Evolutionary conservation across 108 stramenopile species (phyloP).

Genomic region (Cyclotella cryptica): DNA sequence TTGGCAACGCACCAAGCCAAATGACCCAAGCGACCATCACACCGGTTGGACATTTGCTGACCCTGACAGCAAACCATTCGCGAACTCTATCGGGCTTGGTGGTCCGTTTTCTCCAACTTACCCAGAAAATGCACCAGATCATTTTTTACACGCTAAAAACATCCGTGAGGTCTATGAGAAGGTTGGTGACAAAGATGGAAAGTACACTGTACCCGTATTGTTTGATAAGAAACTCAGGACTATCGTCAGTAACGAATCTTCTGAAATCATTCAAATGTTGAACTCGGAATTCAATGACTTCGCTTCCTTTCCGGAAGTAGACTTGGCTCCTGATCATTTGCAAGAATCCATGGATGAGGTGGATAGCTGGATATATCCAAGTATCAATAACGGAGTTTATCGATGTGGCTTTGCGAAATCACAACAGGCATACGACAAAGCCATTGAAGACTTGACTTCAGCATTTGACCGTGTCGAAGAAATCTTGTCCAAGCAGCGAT

Average conservation of each 20-base stretch:
- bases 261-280: slow-evolving; percentile 97
- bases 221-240: slow-evolving; percentile 94
- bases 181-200: slow-evolving; percentile 78
- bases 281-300: slow-evolving; percentile 91
- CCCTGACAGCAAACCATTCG: slow-evolving; percentile 61
- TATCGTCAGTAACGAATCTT: slow-evolving; percentile 98
- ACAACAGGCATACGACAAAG: slow-evolving; percentile 92
- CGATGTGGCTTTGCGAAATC: slow-evolving; percentile 95
- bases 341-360: slow-evolving; percentile 81
- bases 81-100: slow-evolving; percentile 74
- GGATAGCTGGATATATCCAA: slow-evolving; percentile 91
- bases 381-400: slow-evolving; percentile 97
- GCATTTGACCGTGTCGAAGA: slow-evolving; percentile 89
- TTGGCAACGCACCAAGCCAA: slow-evolving; percentile 86
- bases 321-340: slow-evolving; percentile 90
- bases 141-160: slow-evolving; percentile 57
- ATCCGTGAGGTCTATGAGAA: slow-evolving; percentile 89
- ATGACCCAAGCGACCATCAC: slow-evolving; percentile 81
- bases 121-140: slow-evolving; percentile 80
- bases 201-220: slow-evolving; percentile 96
- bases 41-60: slow-evolving; percentile 94
- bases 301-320: slow-evolving; percentile 74
- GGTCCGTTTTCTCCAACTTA: slow-evolving; percentile 81
- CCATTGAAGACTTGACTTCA: slow-evolving; percentile 87
- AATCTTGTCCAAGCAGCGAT: slow-evolving; percentile 80